Percentiles rank a stretch among this genome's conserved stretches.
Conservation (phyloP, 768 basidiomycete species). For the Coprinopsis marcescibilis region DNA sequence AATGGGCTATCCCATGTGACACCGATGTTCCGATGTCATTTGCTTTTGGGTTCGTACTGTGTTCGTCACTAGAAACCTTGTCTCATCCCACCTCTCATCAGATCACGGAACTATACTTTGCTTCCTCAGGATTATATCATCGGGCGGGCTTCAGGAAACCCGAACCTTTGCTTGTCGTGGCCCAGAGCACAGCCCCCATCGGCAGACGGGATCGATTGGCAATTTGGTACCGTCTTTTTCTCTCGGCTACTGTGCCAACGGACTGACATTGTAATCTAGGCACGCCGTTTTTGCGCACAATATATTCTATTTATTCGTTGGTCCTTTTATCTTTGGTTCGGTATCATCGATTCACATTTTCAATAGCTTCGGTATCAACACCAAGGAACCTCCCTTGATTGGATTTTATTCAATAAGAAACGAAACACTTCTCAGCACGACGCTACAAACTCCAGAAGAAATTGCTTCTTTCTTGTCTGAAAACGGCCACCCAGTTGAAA, state of each 20-base stretch:
- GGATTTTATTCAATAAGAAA: constrained; percentile 65
- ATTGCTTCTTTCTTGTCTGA: constrained; percentile 54
- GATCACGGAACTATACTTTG: constrained; percentile 49
- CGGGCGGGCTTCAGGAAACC: constrained; percentile 59
- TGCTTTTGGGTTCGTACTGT: constrained; percentile 56
- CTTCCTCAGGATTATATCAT: constrained; percentile 76
- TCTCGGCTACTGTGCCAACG: background rate
- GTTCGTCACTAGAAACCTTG: too few species aligned
- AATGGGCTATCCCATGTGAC: constrained; percentile 74
- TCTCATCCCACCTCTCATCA: constrained; percentile 14
- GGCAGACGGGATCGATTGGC: constrained; percentile 78
- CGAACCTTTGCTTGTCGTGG: constrained; percentile 70
- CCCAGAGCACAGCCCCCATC: constrained; percentile 61
- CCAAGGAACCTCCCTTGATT: constrained; percentile 69
- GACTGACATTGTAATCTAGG: constrained; percentile 30
- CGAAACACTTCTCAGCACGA: constrained; percentile 27
- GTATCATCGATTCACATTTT: constrained; percentile 5
- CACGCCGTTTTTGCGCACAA: constrained; percentile 62
- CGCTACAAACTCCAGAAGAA: constrained; percentile 28
- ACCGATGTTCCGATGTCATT: constrained; percentile 54
- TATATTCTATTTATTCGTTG: constrained; percentile 76
- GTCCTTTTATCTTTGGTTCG: background rate
- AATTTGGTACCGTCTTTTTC: constrained; percentile 48
- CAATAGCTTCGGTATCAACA: constrained; percentile 67
- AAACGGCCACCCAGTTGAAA: constrained; percentile 56